Conservation (phyloP, 148 eudicot genomes). For the Rhododendron simsii region DNA sequence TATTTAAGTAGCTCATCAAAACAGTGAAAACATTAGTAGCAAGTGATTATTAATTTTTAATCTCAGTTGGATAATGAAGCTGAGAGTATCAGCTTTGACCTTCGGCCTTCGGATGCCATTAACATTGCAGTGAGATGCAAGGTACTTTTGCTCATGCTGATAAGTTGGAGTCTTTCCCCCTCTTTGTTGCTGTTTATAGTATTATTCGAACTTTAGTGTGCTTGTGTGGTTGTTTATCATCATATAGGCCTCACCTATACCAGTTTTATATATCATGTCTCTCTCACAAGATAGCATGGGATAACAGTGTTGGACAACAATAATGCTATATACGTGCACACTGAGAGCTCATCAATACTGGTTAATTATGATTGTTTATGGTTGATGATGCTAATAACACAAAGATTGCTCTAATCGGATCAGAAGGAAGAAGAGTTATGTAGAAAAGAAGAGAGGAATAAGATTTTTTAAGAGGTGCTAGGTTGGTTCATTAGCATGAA, state of each 20-base stretch:
- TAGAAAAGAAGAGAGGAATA: background rate
- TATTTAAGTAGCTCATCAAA: background rate
- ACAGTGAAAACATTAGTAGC: background rate
- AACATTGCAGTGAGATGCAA: constrained; percentile 99
- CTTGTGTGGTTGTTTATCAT: background rate
- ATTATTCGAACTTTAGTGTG: background rate
- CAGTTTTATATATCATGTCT: background rate
- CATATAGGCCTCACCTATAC: background rate
- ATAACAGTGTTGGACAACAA: background rate
- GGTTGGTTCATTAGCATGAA: background rate
- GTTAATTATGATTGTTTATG: background rate
- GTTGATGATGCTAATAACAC: background rate
- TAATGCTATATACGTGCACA: background rate
- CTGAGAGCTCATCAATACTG: background rate
- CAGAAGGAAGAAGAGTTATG: background rate
- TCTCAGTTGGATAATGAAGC: constrained; percentile 62
- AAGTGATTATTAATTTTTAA: background rate
- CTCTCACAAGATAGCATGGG: background rate
- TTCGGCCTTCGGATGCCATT: constrained; percentile 95
- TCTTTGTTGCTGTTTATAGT: background rate
- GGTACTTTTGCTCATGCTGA: constrained; percentile 34
- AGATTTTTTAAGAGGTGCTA: background rate
- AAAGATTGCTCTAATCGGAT: background rate
- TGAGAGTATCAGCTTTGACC: constrained; percentile 75
- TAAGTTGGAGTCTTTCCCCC: background rate